phyloP scores from a whole-genome alignment of 805 yeast genomes.

The Sugiyamaella americana region DNA sequence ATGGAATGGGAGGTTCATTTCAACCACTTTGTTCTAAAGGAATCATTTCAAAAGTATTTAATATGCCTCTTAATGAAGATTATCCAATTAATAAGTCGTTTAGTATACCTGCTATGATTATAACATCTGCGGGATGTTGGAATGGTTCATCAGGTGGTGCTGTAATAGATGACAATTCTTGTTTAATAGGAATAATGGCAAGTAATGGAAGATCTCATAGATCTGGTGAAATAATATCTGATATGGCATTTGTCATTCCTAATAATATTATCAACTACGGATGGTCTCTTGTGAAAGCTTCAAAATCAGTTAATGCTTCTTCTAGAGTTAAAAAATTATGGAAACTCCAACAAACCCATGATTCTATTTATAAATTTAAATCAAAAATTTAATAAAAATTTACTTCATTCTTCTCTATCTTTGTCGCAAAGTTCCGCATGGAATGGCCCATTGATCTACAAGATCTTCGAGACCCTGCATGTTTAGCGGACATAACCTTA shows the following conservation, averaged over 20 bases:
- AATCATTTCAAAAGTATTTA: slow-evolving; percentile 18
- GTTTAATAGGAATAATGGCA: slow-evolving; percentile 34
- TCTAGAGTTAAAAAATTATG: slow-evolving; percentile 16
- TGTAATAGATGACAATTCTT: slow-evolving; percentile 18
- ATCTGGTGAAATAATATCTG: slow-evolving; percentile 31
- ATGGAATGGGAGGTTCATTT: slow-evolving; percentile 14
- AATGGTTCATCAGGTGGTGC: slow-evolving; percentile 37
- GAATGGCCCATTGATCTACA: too few relatives aligned
- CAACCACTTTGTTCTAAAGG: slow-evolving; percentile 31
- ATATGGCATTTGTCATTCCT: slow-evolving; percentile 34
- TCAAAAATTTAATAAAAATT: not conserved
- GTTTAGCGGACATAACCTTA: too few relatives aligned
- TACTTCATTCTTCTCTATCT: too few relatives aligned
- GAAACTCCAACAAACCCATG: slow-evolving; percentile 20
- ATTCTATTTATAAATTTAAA: not conserved
- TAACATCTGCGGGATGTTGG: slow-evolving; percentile 34
- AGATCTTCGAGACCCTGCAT: too few relatives aligned
- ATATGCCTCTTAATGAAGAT: slow-evolving; percentile 14
- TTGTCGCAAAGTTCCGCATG: too few relatives aligned
- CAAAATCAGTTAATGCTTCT: slow-evolving; percentile 8
- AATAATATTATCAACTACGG: slow-evolving; percentile 23
- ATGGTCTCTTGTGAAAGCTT: slow-evolving; percentile 12
- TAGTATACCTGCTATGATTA: slow-evolving; percentile 22
- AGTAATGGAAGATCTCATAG: slow-evolving; percentile 31
- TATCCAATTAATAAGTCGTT: not conserved